Conservation (phyloP, 73 alveolate species). For the Tetrahymena thermophila region DNA sequence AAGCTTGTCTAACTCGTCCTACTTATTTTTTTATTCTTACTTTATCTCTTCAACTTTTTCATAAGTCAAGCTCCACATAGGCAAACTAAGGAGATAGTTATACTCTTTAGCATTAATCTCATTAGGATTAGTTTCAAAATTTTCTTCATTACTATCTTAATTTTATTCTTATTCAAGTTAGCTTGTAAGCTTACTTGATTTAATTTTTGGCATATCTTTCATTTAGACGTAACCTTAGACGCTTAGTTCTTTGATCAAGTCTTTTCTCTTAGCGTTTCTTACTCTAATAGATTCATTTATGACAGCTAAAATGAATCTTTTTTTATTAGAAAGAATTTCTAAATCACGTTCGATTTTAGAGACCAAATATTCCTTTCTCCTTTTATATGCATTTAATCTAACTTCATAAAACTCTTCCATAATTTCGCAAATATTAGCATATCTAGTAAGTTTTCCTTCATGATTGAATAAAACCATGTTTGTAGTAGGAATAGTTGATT, state of each 20-base stretch:
- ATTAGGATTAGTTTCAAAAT: neutral
- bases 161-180: neutral
- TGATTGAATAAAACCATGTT: conserved; percentile 91
- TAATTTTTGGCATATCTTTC: neutral
- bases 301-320: conserved; percentile 83
- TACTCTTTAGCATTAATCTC: neutral
- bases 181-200: neutral
- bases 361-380: conserved; percentile 92
- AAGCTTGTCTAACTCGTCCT: neutral
- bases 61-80: neutral
- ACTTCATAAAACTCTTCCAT: conserved; percentile 85
- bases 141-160: neutral
- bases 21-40: neutral
- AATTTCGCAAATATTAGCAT: conserved; percentile 73
- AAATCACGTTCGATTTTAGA: conserved; percentile 87
- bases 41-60: neutral
- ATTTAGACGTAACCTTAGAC: neutral
- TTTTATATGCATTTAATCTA: conserved; percentile 74
- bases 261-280: conserved; percentile 55
- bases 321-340: conserved; percentile 86
- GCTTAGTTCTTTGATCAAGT: conserved; percentile 11
- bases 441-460: conserved; percentile 74
- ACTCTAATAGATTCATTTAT: conserved; percentile 74
- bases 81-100: neutral
- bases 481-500: conserved; percentile 54